A percentile compares a stretch with the other conserved stretches of the same genome.
These are phyloP conservation scores for Colletotrichum sp. DNA, from an alignment of 2,329 filamentous ascomycete genomes.

Conservation along the genomic window DNA sequence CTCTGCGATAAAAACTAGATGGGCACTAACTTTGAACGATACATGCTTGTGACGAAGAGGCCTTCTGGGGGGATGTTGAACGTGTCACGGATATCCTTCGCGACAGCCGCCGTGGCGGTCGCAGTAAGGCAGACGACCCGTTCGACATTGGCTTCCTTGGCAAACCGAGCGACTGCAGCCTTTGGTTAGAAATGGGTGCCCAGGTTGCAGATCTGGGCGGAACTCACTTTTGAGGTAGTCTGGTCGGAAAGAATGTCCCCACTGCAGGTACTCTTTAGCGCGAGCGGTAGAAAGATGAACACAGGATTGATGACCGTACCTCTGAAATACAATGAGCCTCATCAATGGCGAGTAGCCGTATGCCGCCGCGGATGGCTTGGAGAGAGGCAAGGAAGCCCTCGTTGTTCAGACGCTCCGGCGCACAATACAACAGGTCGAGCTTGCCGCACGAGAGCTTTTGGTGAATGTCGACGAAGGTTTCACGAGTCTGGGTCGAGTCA, in stretches of 20 bases:
- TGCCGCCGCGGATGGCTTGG: conserved; percentile 57
- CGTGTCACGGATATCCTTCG: conserved; percentile 56
- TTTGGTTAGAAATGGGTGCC: conserved; percentile 23
- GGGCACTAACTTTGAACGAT: conserved; percentile 53
- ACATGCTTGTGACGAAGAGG: conserved; percentile 64
- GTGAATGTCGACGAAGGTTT: conserved; percentile 45
- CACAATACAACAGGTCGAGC: conserved; percentile 61
- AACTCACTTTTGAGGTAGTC: conserved; percentile 53
- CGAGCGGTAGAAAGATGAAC: too few relatives aligned
- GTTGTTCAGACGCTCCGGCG: conserved; percentile 66
- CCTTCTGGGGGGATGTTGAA: conserved; percentile 55
- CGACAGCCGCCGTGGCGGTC: conserved; percentile 62
- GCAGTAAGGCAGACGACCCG: conserved; percentile 65
- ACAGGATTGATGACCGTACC: neutral
- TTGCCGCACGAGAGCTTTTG: conserved; percentile 45
- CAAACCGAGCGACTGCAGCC: conserved; percentile 55
- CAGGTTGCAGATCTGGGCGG: accelerated
- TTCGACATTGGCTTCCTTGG: conserved; percentile 59
- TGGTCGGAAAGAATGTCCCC: conserved; percentile 55
- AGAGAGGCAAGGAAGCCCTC: conserved; percentile 63
- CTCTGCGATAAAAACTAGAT: accelerated
- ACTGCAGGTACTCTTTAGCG: conserved; percentile 30
- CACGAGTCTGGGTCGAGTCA: conserved; percentile 59
- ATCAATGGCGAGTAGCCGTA: conserved; percentile 62
- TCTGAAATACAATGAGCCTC: conserved; percentile 66